Evolutionary conservation across 2,329 filamentous ascomycete species (phyloP).

Genomic region (Beauveria sp.): DNA sequence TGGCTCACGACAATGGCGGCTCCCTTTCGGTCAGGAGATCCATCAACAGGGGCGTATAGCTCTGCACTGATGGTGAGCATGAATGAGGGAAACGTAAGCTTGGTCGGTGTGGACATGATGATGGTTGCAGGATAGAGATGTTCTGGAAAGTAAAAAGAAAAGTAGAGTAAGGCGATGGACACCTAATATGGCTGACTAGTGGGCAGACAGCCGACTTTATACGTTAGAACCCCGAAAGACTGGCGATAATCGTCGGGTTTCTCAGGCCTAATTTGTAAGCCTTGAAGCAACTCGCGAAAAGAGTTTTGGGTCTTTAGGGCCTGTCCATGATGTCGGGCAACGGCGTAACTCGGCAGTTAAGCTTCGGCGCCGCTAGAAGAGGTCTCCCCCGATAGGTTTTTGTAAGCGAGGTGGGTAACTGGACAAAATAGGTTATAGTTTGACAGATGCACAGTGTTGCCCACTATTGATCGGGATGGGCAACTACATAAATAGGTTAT

Average conservation of each 20-base stretch:
- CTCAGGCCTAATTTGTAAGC: background rate
- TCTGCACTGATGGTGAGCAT: conserved; percentile 9
- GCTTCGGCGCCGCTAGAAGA: too few relatives aligned
- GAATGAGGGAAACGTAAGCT: conserved; percentile 2
- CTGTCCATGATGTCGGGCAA: too few relatives aligned
- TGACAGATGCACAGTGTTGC: too few relatives aligned
- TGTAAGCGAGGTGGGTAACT: too few relatives aligned
- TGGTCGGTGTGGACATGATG: background rate
- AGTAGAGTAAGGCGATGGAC: too few relatives aligned
- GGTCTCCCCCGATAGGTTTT: too few relatives aligned
- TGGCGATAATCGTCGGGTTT: background rate
- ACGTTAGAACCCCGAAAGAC: background rate
- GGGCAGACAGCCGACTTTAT: background rate
- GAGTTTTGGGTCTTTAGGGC: too few relatives aligned
- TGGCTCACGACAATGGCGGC: conserved; percentile 21
- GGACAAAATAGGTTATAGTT: too few relatives aligned
- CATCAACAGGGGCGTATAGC: conserved; percentile 8
- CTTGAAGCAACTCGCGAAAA: too few relatives aligned
- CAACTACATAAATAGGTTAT: too few relatives aligned
- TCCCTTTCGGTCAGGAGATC: conserved; percentile 2
- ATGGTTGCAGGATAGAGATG: background rate
- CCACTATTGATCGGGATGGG: background rate
- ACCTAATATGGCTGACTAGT: too few relatives aligned
- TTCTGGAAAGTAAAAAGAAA: background rate
- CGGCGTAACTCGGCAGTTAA: too few relatives aligned